A percentile compares a stretch with the other conserved stretches of the same genome.
phyloP scores from a whole-genome alignment of 352 stramenopile species.

The Pythium monospermum region DNA sequence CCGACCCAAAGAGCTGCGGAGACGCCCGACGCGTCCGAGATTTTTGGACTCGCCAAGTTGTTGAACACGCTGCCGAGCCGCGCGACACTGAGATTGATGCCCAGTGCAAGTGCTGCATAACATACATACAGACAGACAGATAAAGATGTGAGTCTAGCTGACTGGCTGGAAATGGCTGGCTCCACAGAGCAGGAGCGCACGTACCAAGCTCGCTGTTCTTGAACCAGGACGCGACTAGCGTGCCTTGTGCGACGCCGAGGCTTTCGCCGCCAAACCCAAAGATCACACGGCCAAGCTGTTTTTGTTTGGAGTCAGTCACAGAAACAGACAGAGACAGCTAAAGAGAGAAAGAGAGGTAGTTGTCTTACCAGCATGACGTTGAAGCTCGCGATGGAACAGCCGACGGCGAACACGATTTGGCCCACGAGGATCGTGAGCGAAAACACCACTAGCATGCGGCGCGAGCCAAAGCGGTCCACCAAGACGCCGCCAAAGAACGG shows the following conservation, averaged over 20 bases:
- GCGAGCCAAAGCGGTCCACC: constrained; percentile 85
- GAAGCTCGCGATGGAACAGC: constrained; percentile 72
- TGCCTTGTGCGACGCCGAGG: constrained; percentile 87
- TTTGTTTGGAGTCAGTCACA: no score
- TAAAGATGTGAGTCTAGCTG: background rate
- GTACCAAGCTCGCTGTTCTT: constrained; percentile 85
- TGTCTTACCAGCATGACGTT: constrained; percentile 64
- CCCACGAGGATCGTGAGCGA: constrained; percentile 75
- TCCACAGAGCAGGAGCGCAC: background rate
- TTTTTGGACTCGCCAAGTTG: constrained; percentile 81
- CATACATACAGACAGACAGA: no score
- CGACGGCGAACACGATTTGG: constrained; percentile 87
- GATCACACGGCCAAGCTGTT: constrained; percentile 81
- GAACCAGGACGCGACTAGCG: constrained; percentile 91
- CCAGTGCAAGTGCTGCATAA: constrained; percentile 78
- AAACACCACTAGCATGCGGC: constrained; percentile 84
- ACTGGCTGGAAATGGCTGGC: background rate
- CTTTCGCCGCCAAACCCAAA: constrained; percentile 92
- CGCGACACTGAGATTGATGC: constrained; percentile 89
- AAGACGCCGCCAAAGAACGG: constrained; percentile 92
- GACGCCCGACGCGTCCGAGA: constrained; percentile 65
- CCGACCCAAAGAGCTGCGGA: constrained; percentile 84
- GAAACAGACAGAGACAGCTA: no score
- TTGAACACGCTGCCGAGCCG: constrained; percentile 91
- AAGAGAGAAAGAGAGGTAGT: no score